A percentile compares a stretch with the other conserved stretches of the same genome.
These are phyloP conservation scores for Coniferiporia weirii DNA, from an alignment of 1,284 basidiomycete species.

Conservation along the genomic window DNA sequence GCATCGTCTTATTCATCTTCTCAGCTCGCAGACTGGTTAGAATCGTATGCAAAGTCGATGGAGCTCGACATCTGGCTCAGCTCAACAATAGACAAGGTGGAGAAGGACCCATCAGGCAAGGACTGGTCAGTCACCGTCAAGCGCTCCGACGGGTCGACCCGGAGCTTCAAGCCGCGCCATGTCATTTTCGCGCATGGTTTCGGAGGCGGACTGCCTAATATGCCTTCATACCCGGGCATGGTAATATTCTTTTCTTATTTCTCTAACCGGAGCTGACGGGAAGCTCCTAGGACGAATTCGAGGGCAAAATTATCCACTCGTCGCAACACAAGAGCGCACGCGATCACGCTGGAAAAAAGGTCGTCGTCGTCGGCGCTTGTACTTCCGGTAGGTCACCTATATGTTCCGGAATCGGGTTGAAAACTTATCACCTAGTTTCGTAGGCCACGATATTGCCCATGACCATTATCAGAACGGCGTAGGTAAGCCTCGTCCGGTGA, in stretches of 20 bases:
- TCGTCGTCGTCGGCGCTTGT: constrained; percentile 47
- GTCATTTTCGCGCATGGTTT: constrained; percentile 60
- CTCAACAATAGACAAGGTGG: constrained; percentile 39
- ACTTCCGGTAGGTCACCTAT: constrained; percentile 37
- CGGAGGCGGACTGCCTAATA: constrained; percentile 43
- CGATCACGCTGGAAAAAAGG: constrained; percentile 40
- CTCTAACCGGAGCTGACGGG: not conserved
- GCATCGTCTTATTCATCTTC: constrained; percentile 22
- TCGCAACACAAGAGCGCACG: constrained; percentile 33
- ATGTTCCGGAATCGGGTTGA: not conserved
- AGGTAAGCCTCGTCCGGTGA: constrained; percentile 25
- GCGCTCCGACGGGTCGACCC: constrained; percentile 35
- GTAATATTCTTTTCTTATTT: constrained; percentile 17
- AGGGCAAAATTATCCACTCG: constrained; percentile 41
- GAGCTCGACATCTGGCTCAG: constrained; percentile 66
- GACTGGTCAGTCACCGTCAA: constrained; percentile 52
- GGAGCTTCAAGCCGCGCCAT: constrained; percentile 49
- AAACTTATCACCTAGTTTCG: not conserved
- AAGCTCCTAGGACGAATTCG: constrained; percentile 34
- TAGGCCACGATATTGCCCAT: constrained; percentile 38
- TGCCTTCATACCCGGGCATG: constrained; percentile 43
- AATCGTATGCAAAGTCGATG: constrained; percentile 57
- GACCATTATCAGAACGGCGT: constrained; percentile 43
- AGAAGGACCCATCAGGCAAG: constrained; percentile 40
- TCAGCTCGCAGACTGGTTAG: constrained; percentile 67